These are phyloP conservation scores for Phytomonas sp. DNA, from an alignment of 208 protist species.

Conservation along the genomic window DNA sequence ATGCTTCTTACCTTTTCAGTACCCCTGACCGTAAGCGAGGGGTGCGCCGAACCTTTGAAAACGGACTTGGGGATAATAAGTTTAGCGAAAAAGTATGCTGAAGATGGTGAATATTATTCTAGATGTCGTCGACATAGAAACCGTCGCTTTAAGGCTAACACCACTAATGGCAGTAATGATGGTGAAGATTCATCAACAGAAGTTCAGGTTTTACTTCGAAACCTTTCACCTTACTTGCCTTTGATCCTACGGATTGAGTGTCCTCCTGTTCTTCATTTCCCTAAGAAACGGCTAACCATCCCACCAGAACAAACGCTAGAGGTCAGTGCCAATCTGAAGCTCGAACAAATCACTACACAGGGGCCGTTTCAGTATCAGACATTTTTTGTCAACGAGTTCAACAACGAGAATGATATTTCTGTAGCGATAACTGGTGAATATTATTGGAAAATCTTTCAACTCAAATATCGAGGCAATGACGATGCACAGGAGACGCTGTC, in stretches of 20 bases:
- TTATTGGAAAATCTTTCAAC: constrained; percentile 79
- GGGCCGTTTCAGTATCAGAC: constrained; percentile 68
- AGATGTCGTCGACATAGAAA: neutral
- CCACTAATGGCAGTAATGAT: neutral
- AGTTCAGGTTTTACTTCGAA: constrained; percentile 31
- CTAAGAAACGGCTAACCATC: constrained; percentile 42
- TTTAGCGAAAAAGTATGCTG: neutral
- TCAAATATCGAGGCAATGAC: constrained; percentile 15
- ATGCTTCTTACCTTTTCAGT: constrained; percentile 36
- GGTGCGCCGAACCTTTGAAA: neutral
- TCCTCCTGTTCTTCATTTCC: constrained; percentile 60
- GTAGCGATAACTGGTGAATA: constrained; percentile 67
- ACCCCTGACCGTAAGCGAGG: constrained; percentile 7
- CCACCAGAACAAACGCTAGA: constrained; percentile 36
- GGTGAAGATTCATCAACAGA: constrained; percentile 10
- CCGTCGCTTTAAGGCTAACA: neutral
- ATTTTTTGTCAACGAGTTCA: constrained; percentile 80
- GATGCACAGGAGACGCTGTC: constrained; percentile 12
- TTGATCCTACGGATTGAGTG: constrained; percentile 70
- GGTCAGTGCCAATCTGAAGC: constrained; percentile 51
- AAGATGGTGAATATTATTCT: neutral
- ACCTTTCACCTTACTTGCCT: constrained; percentile 59
- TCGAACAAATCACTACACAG: constrained; percentile 54
- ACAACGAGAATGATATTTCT: constrained; percentile 84
- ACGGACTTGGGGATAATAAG: neutral